Percentiles rank a stretch among this genome's conserved stretches.
phyloP scores from a whole-genome alignment of 352 stramenopile genomes.

The Blastocystis sp. region DNA sequence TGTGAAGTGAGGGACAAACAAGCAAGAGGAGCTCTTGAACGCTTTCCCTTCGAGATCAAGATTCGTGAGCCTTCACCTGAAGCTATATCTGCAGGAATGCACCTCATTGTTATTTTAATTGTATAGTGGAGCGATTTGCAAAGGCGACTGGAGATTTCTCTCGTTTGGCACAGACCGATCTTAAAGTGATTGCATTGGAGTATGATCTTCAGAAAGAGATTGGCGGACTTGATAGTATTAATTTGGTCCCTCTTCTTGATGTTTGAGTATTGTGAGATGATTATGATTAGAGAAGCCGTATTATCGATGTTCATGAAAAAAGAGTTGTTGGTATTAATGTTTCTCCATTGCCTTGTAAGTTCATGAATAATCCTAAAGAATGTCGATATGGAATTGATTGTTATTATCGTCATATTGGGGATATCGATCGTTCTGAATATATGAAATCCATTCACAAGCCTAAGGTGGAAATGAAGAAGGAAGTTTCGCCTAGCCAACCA shows the following conservation, averaged over 20 bases:
- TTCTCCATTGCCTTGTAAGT: neutral
- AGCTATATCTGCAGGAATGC: constrained; percentile 30
- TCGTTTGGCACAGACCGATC: constrained; percentile 60
- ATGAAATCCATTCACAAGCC: neutral
- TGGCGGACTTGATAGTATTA: constrained; percentile 25
- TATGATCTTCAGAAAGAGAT: constrained; percentile 67
- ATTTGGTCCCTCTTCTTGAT: constrained; percentile 34
- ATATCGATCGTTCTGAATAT: constrained; percentile 11
- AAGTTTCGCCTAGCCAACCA: neutral
- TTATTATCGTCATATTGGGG: constrained; percentile 11
- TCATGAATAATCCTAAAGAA: constrained; percentile 6
- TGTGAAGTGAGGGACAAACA: constrained; percentile 51
- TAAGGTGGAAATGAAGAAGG: neutral
- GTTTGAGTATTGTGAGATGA: neutral
- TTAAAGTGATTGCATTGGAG: constrained; percentile 40
- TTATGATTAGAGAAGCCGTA: constrained; percentile 26
- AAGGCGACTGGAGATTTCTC: constrained; percentile 56
- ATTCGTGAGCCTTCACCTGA: constrained; percentile 36
- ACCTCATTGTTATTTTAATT: neutral
- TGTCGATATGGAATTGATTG: constrained; percentile 46
- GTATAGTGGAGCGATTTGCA: constrained; percentile 29
- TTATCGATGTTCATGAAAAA: constrained; percentile 58
- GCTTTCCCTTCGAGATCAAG: constrained; percentile 64
- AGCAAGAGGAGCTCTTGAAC: constrained; percentile 16
- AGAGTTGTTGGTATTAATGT: constrained; percentile 60